A percentile compares a stretch with the other conserved stretches of the same genome.
These are phyloP conservation scores for Physocladia obscura DNA, from an alignment of 192 early-diverging fungal species.

Conservation along the genomic window DNA sequence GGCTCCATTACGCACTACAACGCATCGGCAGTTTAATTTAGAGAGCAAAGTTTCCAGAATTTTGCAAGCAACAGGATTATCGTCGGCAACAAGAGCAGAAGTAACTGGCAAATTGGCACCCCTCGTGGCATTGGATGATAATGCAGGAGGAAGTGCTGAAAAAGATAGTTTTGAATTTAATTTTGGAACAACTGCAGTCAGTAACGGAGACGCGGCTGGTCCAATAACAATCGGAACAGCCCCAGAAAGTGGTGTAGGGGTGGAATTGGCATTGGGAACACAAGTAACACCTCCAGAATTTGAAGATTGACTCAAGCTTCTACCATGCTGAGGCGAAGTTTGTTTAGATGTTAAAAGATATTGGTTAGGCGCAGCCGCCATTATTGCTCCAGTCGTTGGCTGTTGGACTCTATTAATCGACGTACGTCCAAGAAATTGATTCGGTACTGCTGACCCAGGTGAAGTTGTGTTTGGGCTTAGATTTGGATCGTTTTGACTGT, in stretches of 20 bases:
- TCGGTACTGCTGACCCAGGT: no score
- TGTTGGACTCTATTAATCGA: no score
- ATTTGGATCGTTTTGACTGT: conserved; percentile 7
- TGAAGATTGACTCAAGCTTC: not conserved
- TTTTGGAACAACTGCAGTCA: not conserved
- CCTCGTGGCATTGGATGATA: not conserved
- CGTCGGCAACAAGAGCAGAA: conserved; percentile 79
- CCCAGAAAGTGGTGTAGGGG: not conserved
- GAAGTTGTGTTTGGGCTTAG: not conserved
- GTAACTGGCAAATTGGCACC: conserved; percentile 13
- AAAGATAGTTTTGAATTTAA: not conserved
- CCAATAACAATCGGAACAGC: not conserved
- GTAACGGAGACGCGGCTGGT: conserved; percentile 9
- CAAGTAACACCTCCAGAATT: not conserved
- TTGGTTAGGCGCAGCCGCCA: conserved; percentile 18
- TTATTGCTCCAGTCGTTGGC: no score
- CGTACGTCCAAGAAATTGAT: no score
- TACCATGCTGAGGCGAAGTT: conserved; percentile 13
- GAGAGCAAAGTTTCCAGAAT: conserved; percentile 87
- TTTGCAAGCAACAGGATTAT: conserved; percentile 86
- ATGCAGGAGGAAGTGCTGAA: not conserved
- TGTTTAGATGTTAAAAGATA: conserved; percentile 38
- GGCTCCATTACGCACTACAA: conserved; percentile 84
- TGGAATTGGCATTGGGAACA: not conserved
- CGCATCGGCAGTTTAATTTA: conserved; percentile 74